Base-by-base conservation (phyloP, 2,329 filamentous ascomycete species). In the Triangularia setosa region DNA sequence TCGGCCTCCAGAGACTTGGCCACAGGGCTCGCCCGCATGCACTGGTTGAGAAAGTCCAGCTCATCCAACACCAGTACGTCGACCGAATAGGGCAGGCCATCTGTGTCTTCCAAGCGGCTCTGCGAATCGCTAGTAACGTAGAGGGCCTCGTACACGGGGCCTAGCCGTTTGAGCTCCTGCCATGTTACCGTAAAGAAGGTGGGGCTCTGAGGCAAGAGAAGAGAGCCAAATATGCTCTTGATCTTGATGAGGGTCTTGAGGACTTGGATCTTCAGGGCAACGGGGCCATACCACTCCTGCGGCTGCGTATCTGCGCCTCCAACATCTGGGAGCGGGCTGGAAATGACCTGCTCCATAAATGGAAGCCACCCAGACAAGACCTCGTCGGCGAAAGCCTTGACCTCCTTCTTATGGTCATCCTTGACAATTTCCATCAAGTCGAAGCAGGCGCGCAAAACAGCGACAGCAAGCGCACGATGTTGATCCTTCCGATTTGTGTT, bases 391-490 rank as follows among this genome's bases (percentile, higher is more conserved):
- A 99, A 99, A 1, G 83, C 84, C 77, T 92, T 95, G 66, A 98
- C 92, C 62, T 91, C 91, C 64, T 85, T 84, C 72, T 91, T 91
- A 78, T 98, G 91, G 70, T 96, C 92, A 70, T 97, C 93, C 82
- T 97, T 90, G 69, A 98, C 91, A 86, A 97, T 96, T 78, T 98
- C 93, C 79, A 99, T 86, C 63, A 95, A 91, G 75, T 98, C 93
- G 75, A 99, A 96, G 78, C 92, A 97, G 58, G 88, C 88, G 64
- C 92, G 87, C 81, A 98, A 97, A 64, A 97, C 91, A 48, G 90
- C 92, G 52, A 98, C 90, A 44, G 95, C 91, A 70, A 98, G 82
- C 28, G 93, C 92, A 66, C 95, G 87, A 64, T 97, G 81, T 65
- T 87, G 87, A 9, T 90, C 84, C 74, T 91, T 93, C 71, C 91